phyloP scores from a whole-genome alignment of 2,329 filamentous ascomycete genomes.

The Penicillium paneum region DNA sequence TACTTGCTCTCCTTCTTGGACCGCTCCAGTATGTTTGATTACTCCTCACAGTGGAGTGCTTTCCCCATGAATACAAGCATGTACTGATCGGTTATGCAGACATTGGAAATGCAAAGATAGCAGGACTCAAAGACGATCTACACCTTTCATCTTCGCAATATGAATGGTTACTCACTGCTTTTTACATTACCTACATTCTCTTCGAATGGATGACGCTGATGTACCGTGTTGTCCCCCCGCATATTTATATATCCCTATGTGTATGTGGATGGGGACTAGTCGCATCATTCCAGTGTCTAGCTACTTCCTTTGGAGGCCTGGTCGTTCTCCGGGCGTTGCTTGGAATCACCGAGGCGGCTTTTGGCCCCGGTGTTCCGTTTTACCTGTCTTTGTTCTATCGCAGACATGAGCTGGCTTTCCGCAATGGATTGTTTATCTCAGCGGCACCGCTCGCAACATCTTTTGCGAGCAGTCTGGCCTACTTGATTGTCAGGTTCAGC shows the following conservation, averaged over 20 bases:
- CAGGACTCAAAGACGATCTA: slow-evolving; percentile 55
- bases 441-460: slow-evolving; percentile 61
- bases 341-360: slow-evolving; percentile 60
- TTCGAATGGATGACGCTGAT: slow-evolving; percentile 67
- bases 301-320: slow-evolving; percentile 59
- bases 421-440: slow-evolving; percentile 82
- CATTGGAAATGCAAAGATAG: slow-evolving; percentile 62
- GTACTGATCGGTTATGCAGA: slow-evolving; percentile 35
- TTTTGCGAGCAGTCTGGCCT: slow-evolving; percentile 73
- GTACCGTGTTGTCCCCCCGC: slow-evolving; percentile 58
- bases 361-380: slow-evolving; percentile 62
- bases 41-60: not conserved
- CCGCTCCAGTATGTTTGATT: slow-evolving; percentile 64
- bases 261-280: slow-evolving; percentile 77
- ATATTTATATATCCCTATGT: slow-evolving; percentile 57
- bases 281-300: slow-evolving; percentile 69
- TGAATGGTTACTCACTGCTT: slow-evolving; percentile 60
- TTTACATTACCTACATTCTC: slow-evolving; percentile 62
- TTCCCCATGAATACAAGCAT: not conserved
- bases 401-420: slow-evolving; percentile 71
- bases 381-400: slow-evolving; percentile 64
- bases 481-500: slow-evolving; percentile 70
- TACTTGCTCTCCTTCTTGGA: slow-evolving; percentile 86
- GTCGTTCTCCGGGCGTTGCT: slow-evolving; percentile 47
- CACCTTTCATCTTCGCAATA: slow-evolving; percentile 55